phyloP scores from a whole-genome alignment of 805 yeast species.

The Sungouiozyma intestinalis region DNA sequence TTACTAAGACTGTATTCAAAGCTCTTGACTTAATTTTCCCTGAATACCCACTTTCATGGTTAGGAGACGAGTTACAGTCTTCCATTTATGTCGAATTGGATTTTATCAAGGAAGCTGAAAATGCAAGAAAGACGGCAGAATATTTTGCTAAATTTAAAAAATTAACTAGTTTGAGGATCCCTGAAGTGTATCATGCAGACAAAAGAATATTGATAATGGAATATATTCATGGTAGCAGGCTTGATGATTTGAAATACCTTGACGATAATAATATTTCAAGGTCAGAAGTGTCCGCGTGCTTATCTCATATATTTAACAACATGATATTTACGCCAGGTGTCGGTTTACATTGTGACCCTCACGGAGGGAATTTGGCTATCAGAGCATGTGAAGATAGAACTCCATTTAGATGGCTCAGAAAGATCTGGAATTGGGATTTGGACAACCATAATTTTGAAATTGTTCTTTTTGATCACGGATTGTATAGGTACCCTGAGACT shows the following conservation, averaged over 20 bases:
- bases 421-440: conserved; percentile 6
- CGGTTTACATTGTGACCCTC: conserved; percentile 95
- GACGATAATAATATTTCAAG: conserved; percentile 56
- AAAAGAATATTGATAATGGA: conserved; percentile 81
- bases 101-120: conserved; percentile 76
- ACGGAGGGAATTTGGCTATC: conserved; percentile 92
- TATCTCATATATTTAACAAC: conserved; percentile 82
- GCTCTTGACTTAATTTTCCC: conserved; percentile 76
- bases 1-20: conserved; percentile 68
- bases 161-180: conserved; percentile 71
- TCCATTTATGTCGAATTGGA: conserved; percentile 88
- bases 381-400: conserved; percentile 28
- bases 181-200: conserved; percentile 55
- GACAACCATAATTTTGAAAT: conserved; percentile 77
- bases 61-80: conserved; percentile 83
- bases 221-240: conserved; percentile 66
- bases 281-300: conserved; percentile 70
- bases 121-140: conserved; percentile 59
- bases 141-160: conserved; percentile 47
- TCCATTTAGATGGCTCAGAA: conserved; percentile 1
- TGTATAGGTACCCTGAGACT: conserved; percentile 75
- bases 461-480: conserved; percentile 86
- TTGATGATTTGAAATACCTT: conserved; percentile 65
- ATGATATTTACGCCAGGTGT: conserved; percentile 94
- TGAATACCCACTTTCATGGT: conserved; percentile 87